Base-by-base conservation (phyloP, 1,284 basidiomycete species). In the Gymnopus androsaceus region DNA sequence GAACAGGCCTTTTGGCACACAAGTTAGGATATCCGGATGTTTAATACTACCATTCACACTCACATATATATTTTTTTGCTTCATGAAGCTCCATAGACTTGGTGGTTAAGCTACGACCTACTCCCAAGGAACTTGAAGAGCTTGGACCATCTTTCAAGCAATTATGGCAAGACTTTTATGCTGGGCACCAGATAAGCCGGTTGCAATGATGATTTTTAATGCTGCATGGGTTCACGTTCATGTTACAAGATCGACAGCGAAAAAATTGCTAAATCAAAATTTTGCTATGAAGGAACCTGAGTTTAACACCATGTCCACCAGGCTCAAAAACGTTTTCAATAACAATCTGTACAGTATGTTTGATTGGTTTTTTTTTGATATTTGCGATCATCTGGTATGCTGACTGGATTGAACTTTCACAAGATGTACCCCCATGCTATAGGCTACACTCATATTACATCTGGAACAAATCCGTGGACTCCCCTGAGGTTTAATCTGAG, bases 21-120 rank as follows among this genome's bases (percentile, higher is more conserved):
- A 84, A 81, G 82, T 84, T 17, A 40, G 72, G n/a, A n/a, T n/a
- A n/a, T n/a, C n/a, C n/a, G n/a, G n/a, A n/a, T n/a, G n/a, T n/a
- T n/a, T n/a, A n/a, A n/a, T n/a, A n/a, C n/a, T n/a, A n/a, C n/a
- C n/a, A n/a, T n/a, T 15, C 23, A 12, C 30, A n/a, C 36, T 21
- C 3, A 12, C 5, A 11, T 4, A 33, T 36, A 17, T 15, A 19
- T 9, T 14, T 11, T 40, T n/a, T n/a, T n/a, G n/a, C n/a, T 23
- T 3, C n/a, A 4, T 5, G 23, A 49, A 82, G 80, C 52, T 69
- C 66, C 5, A 58, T 74, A 40, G 79, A 82, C 49, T 71, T 72
- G 4, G 80, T 76, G 1, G 69, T 79, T 59, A 83, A 83, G 62
- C 60, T 80, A 14, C 75, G 82, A 8, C 82, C 82, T 2, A 70